Percentiles rank a stretch among this genome's conserved stretches.
Evolutionary conservation across 306 rosid species (phyloP).

Genomic region (Nissolia schottii): DNA sequence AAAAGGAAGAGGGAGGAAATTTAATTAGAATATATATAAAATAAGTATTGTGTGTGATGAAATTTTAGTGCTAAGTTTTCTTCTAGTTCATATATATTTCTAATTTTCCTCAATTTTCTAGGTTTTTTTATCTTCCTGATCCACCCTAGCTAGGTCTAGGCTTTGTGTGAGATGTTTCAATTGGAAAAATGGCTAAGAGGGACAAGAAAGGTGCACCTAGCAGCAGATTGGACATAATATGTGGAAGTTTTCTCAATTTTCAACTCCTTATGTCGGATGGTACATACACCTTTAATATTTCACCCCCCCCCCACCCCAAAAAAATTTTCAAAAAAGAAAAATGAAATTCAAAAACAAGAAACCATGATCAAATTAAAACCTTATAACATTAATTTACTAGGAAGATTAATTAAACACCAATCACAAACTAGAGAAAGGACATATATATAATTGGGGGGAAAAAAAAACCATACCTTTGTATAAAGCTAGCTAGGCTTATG

Average conservation of each 20-base stretch:
- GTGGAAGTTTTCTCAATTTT: constrained; percentile 15
- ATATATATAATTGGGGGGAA: not conserved
- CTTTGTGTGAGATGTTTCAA: constrained; percentile 11
- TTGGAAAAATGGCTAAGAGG: not conserved
- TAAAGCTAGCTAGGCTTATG: not conserved
- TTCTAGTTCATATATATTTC: not conserved
- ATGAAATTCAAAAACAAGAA: constrained; percentile 16
- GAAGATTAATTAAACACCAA: not conserved
- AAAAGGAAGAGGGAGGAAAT: not conserved
- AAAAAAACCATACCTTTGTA: not conserved
- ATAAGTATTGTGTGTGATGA: not conserved
- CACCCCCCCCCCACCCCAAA: no score
- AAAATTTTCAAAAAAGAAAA: no score
- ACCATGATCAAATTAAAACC: constrained; percentile 18
- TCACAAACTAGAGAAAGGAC: not conserved
- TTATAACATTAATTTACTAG: constrained; percentile 12
- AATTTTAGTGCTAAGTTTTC: not conserved
- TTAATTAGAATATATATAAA: not conserved
- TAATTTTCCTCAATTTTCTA: not conserved
- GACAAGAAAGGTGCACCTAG: constrained; percentile 6
- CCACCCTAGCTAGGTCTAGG: not conserved
- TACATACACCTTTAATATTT: no score
- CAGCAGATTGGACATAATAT: not conserved
- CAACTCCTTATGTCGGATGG: constrained; percentile 4
- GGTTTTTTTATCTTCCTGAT: no score